These are phyloP conservation scores for Viola odorata DNA, from an alignment of 345 rosid genomes.

Conservation along the genomic window DNA sequence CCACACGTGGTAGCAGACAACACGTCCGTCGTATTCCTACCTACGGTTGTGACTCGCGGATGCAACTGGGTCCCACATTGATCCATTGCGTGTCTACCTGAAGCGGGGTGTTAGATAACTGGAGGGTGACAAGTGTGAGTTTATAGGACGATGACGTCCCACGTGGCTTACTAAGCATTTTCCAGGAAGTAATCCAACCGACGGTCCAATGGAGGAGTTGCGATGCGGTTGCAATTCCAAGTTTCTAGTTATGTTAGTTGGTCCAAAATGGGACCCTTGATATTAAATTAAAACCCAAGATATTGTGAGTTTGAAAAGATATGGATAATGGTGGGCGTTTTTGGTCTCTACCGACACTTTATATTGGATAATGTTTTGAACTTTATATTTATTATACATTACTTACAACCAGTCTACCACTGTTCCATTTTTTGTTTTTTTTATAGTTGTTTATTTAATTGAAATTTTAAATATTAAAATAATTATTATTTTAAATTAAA, in stretches of 20 bases:
- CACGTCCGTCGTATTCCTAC: background rate
- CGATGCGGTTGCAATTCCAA: background rate
- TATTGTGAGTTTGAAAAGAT: background rate
- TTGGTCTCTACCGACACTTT: background rate
- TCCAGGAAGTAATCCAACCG: too few relatives aligned
- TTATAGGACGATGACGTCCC: background rate
- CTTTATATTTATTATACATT: background rate
- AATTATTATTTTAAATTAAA: too few relatives aligned
- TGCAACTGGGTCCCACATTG: background rate
- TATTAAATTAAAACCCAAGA: background rate
- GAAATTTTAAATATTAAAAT: too few relatives aligned
- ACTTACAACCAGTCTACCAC: too few relatives aligned
- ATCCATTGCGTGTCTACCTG: constrained; percentile 1
- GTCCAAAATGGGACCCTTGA: background rate
- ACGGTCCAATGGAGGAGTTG: background rate
- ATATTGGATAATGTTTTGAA: background rate
- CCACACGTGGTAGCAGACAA: background rate
- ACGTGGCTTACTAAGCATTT: background rate
- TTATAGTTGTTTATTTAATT: too few relatives aligned
- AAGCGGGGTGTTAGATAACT: background rate
- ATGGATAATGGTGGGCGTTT: too few relatives aligned
- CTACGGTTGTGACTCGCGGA: too few relatives aligned
- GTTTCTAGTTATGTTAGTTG: constrained; percentile 8
- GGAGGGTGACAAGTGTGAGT: background rate
- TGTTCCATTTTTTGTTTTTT: too few relatives aligned